Evolutionary conservation across 2,329 filamentous ascomycete genomes (phyloP).

Genomic region (Penicillium sp.): DNA sequence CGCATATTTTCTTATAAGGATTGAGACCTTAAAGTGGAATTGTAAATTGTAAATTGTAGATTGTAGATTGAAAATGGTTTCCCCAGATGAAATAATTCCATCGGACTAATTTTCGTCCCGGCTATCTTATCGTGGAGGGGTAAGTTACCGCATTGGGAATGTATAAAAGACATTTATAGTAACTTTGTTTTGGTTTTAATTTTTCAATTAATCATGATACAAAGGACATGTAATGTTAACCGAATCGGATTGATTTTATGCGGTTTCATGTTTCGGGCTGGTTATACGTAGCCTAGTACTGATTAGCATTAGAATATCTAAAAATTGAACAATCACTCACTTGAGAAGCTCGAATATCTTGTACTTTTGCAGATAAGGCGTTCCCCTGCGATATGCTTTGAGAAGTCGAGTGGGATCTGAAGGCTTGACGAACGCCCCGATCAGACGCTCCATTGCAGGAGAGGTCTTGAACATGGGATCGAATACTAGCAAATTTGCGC

Average conservation of each 20-base stretch:
- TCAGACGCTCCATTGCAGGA: constrained; percentile 60
- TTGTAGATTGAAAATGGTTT: constrained; percentile 4
- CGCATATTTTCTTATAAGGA: constrained; percentile 31
- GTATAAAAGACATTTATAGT: constrained; percentile 2
- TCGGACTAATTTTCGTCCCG: constrained; percentile 20
- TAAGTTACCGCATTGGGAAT: constrained; percentile 6
- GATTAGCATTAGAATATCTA: constrained; percentile 1
- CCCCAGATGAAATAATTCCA: constrained; percentile 21
- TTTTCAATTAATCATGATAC: neutral
- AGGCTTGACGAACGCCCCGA: constrained; percentile 45
- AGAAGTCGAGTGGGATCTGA: constrained; percentile 57
- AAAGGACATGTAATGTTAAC: neutral
- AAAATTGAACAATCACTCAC: constrained; percentile 43
- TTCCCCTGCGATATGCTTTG: constrained; percentile 70
- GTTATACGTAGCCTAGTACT: constrained; percentile 8
- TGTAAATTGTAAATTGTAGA: neutral
- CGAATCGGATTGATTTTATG: neutral
- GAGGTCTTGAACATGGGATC: constrained; percentile 80
- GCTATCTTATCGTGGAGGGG: constrained; percentile 19
- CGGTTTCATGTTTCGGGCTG: neutral
- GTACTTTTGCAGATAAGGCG: constrained; percentile 67
- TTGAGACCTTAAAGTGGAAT: neutral
- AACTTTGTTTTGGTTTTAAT: neutral
- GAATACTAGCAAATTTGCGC: constrained; percentile 74
- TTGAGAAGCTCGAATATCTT: constrained; percentile 76